Percentiles rank a stretch among this genome's conserved stretches.
Conservation (phyloP, 169 alveolate species). For the Plasmodium ovale region DNA sequence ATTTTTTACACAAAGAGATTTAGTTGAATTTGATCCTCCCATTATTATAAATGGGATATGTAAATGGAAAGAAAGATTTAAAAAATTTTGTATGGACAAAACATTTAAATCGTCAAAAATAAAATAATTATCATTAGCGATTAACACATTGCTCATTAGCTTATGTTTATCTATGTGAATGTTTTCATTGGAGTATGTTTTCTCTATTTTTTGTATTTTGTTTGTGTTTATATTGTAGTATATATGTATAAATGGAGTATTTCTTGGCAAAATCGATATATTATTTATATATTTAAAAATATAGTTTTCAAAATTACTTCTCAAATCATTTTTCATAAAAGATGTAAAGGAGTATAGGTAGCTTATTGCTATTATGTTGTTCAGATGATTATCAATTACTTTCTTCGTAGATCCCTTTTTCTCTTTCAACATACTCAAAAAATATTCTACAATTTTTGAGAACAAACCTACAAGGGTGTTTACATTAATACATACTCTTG, state of each 20-base stretch:
- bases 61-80: constrained; percentile 1
- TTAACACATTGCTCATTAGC: constrained; percentile 11
- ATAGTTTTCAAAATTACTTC: constrained; percentile 32
- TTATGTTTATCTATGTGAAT: constrained; percentile 8
- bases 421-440: constrained; percentile 22
- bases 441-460: constrained; percentile 17
- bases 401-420: constrained; percentile 46
- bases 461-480: constrained; percentile 22
- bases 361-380: constrained; percentile 30
- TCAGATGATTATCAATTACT: constrained; percentile 32
- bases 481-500: constrained; percentile 12
- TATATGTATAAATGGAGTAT: constrained; percentile 29
- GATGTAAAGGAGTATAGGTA: constrained; percentile 45
- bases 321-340: constrained; percentile 23
- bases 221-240: constrained; percentile 44
- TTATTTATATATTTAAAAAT: constrained; percentile 61
- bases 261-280: constrained; percentile 47
- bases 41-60: constrained; percentile 24
- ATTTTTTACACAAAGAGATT: constrained; percentile 27
- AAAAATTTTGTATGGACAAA: constrained; percentile 18
- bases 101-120: constrained; percentile 24
- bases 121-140: constrained; percentile 8
- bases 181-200: constrained; percentile 19
- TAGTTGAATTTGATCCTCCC: constrained; percentile 38
- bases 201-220: constrained; percentile 37